Conservation (phyloP, 345 rosid species). For the Noccaea bulbosa region DNA sequence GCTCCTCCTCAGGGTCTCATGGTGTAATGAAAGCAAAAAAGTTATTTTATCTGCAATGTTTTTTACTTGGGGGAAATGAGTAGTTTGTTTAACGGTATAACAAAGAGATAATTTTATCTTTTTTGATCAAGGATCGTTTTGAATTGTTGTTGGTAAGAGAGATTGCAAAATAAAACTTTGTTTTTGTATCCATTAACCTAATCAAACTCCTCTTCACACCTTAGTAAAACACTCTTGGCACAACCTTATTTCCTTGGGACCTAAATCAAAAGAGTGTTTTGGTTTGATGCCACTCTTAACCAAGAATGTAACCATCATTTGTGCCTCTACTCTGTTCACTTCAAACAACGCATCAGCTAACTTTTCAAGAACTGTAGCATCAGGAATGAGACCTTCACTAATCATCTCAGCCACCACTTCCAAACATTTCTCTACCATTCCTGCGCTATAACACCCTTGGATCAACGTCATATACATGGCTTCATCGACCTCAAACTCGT, state of each 20-base stretch:
- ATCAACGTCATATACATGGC: conserved; percentile 40
- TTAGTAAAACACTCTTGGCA: too few relatives aligned
- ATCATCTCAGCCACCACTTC: conserved; percentile 48
- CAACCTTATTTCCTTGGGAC: too few relatives aligned
- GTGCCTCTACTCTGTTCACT: conserved; percentile 36
- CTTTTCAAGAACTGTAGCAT: conserved; percentile 26
- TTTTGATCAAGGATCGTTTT: conserved; percentile 1
- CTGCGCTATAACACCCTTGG: conserved; percentile 46
- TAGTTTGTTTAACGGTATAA: conserved; percentile 32
- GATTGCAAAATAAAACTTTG: too few relatives aligned
- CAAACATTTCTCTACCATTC: conserved; percentile 48
- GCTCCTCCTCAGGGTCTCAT: conserved; percentile 70
- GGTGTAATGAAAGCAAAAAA: conserved; percentile 42
- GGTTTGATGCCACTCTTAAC: conserved; percentile 45
- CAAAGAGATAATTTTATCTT: conserved; percentile 28
- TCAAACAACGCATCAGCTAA: conserved; percentile 41
- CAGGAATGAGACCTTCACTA: conserved; percentile 45
- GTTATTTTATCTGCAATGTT: conserved; percentile 31
- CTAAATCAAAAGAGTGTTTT: conserved; percentile 12
- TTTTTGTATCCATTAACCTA: too few relatives aligned
- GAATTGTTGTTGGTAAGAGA: too few relatives aligned
- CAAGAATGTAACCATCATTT: conserved; percentile 41
- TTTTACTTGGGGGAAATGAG: conserved; percentile 25
- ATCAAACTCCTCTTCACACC: too few relatives aligned
- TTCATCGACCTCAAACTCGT: conserved; percentile 51